Evolutionary conservation across 83 land plant genomes (phyloP).

Genomic region (Diphasiastrum complanatum): DNA sequence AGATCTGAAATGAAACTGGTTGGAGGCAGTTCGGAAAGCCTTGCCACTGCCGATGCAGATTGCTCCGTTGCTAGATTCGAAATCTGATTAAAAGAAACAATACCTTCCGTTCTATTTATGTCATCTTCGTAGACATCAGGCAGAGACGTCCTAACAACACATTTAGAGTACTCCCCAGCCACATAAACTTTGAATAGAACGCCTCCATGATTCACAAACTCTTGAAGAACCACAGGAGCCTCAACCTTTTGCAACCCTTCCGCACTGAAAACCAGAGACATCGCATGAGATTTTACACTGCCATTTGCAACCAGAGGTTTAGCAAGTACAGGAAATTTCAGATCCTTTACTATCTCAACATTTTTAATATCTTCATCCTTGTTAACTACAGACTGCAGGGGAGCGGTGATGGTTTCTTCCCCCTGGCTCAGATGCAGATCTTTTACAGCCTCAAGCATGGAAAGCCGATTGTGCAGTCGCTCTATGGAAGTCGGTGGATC

Average conservation of each 20-base stretch:
- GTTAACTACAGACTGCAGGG: constrained; percentile 66
- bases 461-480: constrained; percentile 77
- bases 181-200: constrained; percentile 89
- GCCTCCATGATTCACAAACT: constrained; percentile 84
- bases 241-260: constrained; percentile 50
- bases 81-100: constrained; percentile 63
- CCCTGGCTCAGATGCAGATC: constrained; percentile 36
- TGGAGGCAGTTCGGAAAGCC: constrained; percentile 59
- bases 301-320: constrained; percentile 90
- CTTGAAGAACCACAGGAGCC: constrained; percentile 71
- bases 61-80: constrained; percentile 45
- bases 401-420: constrained; percentile 50
- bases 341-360: constrained; percentile 15
- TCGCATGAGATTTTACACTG: constrained; percentile 72
- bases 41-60: constrained; percentile 21
- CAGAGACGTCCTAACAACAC: constrained; percentile 60
- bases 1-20: constrained; percentile 42
- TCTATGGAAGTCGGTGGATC: constrained; percentile 67
- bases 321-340: constrained; percentile 76
- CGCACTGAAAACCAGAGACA: constrained; percentile 57
- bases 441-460: constrained; percentile 84
- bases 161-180: constrained; percentile 55
- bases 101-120: constrained; percentile 36
- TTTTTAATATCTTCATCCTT: constrained; percentile 26
- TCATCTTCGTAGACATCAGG: constrained; percentile 68